Evolutionary conservation across 2,329 filamentous ascomycete species (phyloP).

Genomic region (Hortaea werneckii): DNA sequence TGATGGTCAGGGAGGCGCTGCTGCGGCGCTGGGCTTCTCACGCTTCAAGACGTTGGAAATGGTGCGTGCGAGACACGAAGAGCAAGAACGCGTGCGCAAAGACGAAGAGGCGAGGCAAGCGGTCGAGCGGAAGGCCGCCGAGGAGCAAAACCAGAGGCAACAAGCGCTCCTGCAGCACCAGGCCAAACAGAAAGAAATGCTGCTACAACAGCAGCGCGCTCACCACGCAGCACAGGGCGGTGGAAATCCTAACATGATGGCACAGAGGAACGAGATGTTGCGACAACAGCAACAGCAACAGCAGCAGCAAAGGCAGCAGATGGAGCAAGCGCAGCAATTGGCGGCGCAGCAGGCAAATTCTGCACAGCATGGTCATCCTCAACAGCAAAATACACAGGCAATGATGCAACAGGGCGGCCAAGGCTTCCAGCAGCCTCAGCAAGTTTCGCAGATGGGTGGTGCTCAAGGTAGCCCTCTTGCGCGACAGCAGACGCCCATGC

Average conservation of each 20-base stretch:
- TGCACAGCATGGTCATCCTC: conserved; percentile 21
- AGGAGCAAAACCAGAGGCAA: conserved; percentile 29
- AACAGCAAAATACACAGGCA: conserved; percentile 39
- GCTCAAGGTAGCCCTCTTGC: conserved; percentile 49
- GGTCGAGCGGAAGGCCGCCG: conserved; percentile 38
- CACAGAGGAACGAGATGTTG: conserved; percentile 3
- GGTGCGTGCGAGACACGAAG: conserved; percentile 50
- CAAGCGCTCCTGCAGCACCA: conserved; percentile 39
- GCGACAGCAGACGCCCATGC: conserved; percentile 36
- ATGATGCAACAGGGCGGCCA: conserved; percentile 27
- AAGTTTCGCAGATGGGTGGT: too few species aligned
- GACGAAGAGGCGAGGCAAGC: conserved; percentile 39
- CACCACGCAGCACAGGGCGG: background rate
- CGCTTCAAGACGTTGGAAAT: conserved; percentile 84
- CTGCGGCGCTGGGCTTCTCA: conserved; percentile 72
- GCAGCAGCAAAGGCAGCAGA: conserved; percentile 20
- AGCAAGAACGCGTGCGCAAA: conserved; percentile 48
- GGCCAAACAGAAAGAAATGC: conserved; percentile 30
- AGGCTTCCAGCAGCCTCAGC: too few species aligned
- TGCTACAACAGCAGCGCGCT: conserved; percentile 8
- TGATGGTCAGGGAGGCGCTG: conserved; percentile 35
- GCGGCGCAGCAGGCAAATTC: conserved; percentile 31
- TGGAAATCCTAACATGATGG: background rate
- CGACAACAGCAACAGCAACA: conserved; percentile 19
- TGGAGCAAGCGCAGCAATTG: conserved; percentile 21